These are phyloP conservation scores for Corchorus capsularis DNA, from an alignment of 345 rosid species.

Conservation along the genomic window DNA sequence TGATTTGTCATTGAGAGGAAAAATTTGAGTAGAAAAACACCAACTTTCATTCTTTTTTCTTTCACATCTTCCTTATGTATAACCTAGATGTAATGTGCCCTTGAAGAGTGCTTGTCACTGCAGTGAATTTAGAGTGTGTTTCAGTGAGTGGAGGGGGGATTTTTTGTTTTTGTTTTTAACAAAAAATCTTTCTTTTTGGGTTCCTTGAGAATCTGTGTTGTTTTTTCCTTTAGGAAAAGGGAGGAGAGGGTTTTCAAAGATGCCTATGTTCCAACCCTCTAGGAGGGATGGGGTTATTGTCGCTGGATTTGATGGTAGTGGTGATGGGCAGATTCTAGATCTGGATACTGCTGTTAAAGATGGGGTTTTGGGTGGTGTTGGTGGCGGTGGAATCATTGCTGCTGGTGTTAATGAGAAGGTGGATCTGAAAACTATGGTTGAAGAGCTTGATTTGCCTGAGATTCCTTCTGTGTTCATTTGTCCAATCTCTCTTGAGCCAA, in stretches of 20 bases:
- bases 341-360: constrained; percentile 71
- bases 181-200: not conserved
- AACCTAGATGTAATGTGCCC: constrained; percentile 37
- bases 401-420: constrained; percentile 41
- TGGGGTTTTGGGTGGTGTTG: constrained; percentile 61
- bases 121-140: constrained; percentile 20
- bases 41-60: constrained; percentile 17
- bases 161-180: not conserved
- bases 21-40: constrained; percentile 17
- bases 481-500: constrained; percentile 76
- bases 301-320: constrained; percentile 36
- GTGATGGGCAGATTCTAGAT: constrained; percentile 64
- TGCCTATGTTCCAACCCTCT: constrained; percentile 58
- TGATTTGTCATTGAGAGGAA: constrained; percentile 33
- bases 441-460: constrained; percentile 57
- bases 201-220: constrained; percentile 17
- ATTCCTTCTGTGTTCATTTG: constrained; percentile 70
- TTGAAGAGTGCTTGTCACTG: constrained; percentile 31
- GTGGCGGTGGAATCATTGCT: constrained; percentile 35
- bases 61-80: constrained; percentile 24
- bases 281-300: constrained; percentile 41
- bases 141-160: constrained; percentile 8
- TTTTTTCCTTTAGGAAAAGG: not conserved
- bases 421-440: constrained; percentile 68
- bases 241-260: constrained; percentile 28